Conservation (phyloP, 129 eudicot species). For the Calendula officinalis region DNA sequence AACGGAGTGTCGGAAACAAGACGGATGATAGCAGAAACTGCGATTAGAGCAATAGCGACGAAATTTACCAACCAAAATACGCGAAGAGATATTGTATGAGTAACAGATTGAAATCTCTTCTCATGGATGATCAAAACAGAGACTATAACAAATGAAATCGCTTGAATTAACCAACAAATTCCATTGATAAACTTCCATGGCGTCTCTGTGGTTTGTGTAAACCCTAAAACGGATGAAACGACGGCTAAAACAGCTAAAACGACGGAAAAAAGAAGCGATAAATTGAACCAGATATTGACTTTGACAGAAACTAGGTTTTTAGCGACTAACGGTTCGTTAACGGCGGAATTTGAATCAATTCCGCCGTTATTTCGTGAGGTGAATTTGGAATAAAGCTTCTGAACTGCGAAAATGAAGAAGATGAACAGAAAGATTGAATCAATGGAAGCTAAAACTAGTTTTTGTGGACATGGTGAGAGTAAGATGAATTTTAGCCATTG, state of each 20-base stretch:
- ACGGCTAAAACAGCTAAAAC: constrained; percentile 34
- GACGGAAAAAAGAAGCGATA: constrained; percentile 26
- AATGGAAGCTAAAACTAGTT: constrained; percentile 26
- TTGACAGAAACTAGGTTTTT: constrained; percentile 10
- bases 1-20: constrained; percentile 18
- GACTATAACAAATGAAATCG: constrained; percentile 33
- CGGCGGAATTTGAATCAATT: background rate
- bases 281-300: constrained; percentile 45
- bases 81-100: constrained; percentile 54
- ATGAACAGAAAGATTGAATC: constrained; percentile 23
- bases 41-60: constrained; percentile 33
- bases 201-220: constrained; percentile 22
- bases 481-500: constrained; percentile 21
- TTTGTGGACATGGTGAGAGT: constrained; percentile 31
- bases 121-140: constrained; percentile 44
- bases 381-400: constrained; percentile 17
- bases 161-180: constrained; percentile 51
- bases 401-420: constrained; percentile 10
- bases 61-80: constrained; percentile 48
- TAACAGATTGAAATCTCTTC: constrained; percentile 34
- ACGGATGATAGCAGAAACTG: constrained; percentile 36
- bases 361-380: background rate
- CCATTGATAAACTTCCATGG: constrained; percentile 38
- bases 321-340: constrained; percentile 24
- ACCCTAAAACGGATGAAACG: constrained; percentile 35